Conservation (phyloP, 345 rosid species). For the Salix arbutifolia region DNA sequence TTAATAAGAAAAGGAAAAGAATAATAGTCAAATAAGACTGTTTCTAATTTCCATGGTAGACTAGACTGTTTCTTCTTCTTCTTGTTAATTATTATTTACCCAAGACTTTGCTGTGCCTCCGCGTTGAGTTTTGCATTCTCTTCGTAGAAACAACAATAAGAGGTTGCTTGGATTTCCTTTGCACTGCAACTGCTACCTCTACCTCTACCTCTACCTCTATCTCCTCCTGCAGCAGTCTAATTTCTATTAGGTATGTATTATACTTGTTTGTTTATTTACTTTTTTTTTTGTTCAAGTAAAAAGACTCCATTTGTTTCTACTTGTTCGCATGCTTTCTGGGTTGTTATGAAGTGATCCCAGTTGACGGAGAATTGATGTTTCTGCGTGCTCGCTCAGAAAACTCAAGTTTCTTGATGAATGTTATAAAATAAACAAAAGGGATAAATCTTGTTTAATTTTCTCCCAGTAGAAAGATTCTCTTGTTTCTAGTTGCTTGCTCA, state of each 20-base stretch:
- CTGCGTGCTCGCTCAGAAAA: no score
- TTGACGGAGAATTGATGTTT: no score
- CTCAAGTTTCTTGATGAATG: no score
- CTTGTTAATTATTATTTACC: neutral
- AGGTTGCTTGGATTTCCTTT: slow-evolving; percentile 4
- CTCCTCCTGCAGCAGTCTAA: neutral
- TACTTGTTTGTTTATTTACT: neutral
- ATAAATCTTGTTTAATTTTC: neutral
- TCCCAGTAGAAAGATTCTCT: neutral
- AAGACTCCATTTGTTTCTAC: no score
- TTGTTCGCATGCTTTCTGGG: no score
- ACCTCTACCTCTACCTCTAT: no score
- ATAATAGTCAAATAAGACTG: no score
- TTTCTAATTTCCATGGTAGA: no score
- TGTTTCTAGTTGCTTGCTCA: neutral
- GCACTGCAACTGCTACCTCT: neutral
- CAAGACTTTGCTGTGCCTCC: neutral
- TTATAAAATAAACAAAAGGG: no score
- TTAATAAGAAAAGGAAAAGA: no score
- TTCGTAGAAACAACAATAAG: neutral
- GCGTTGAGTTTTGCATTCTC: neutral
- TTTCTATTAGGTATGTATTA: slow-evolving; percentile 13
- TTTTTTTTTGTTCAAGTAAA: neutral
- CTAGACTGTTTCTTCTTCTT: no score
- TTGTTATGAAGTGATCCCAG: no score